A percentile compares a stretch with the other conserved stretches of the same genome.
Conservation (phyloP, 768 basidiomycete genomes). For the Coprinopsis strossmayeri region DNA sequence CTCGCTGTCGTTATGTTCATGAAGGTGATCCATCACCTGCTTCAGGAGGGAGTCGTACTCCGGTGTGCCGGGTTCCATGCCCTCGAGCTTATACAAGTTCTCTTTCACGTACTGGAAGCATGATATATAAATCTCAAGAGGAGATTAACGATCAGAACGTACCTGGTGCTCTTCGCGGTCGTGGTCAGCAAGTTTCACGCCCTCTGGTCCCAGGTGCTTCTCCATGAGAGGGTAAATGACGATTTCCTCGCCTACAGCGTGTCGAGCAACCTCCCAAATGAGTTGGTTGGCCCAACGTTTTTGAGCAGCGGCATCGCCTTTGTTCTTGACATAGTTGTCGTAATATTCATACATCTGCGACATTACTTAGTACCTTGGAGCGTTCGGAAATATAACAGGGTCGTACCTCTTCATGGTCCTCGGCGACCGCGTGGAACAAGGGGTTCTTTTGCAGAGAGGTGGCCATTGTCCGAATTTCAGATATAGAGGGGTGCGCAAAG, state of each 20-base stretch:
- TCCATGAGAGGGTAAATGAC: conserved; percentile 49
- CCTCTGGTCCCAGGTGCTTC: conserved; percentile 37
- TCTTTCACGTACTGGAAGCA: conserved; percentile 26
- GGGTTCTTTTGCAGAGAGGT: neutral
- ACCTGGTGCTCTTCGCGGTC: conserved; percentile 43
- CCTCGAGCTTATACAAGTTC: conserved; percentile 41
- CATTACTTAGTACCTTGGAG: neutral
- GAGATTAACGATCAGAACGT: neutral
- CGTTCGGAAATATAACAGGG: neutral
- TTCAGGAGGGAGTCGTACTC: conserved; percentile 39
- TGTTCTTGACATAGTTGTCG: conserved; percentile 29
- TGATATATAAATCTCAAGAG: neutral
- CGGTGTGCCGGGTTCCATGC: conserved; percentile 30
- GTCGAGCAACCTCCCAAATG: conserved; percentile 44
- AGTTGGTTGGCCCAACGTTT: conserved; percentile 40
- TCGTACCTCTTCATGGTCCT: conserved; percentile 39
- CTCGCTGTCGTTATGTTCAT: conserved; percentile 50
- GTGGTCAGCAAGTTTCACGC: conserved; percentile 33
- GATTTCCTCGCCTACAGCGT: conserved; percentile 47
- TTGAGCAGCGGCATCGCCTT: conserved; percentile 30
- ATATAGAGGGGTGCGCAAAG: neutral
- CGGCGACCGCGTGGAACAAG: conserved; percentile 25
- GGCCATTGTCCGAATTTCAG: neutral
- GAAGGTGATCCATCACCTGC: conserved; percentile 40
- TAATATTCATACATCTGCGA: conserved; percentile 42